These are phyloP conservation scores for Aspergillus brunneoviolaceus DNA, from an alignment of 2,329 filamentous ascomycete genomes.

Conservation along the genomic window DNA sequence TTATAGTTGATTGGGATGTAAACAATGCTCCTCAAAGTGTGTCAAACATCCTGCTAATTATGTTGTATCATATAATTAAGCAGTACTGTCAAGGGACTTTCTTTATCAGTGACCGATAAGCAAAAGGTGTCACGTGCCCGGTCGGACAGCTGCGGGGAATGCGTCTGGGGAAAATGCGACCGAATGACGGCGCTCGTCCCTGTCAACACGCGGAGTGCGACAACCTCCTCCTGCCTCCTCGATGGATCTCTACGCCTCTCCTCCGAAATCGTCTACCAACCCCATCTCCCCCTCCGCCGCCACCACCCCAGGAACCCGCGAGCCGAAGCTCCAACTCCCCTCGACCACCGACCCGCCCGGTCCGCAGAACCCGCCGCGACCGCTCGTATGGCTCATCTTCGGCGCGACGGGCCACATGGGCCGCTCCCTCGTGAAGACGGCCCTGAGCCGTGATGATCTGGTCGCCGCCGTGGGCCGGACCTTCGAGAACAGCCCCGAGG, in stretches of 20 bases:
- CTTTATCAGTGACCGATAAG: too few species aligned
- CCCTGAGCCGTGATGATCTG: constrained; percentile 75
- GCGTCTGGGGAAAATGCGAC: neutral
- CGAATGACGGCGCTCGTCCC: neutral
- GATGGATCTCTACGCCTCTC: constrained; percentile 2
- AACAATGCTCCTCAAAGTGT: too few species aligned
- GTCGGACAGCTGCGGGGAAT: neutral
- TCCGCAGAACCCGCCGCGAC: constrained; percentile 66
- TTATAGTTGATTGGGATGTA: too few species aligned
- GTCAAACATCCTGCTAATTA: too few species aligned
- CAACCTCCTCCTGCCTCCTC: neutral
- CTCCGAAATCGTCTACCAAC: neutral
- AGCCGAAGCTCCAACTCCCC: constrained; percentile 63
- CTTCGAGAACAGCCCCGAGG: constrained; percentile 70
- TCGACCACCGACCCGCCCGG: constrained; percentile 82
- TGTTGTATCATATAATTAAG: too few species aligned
- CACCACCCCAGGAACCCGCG: constrained; percentile 23
- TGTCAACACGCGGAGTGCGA: neutral
- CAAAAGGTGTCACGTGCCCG: neutral
- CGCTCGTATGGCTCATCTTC: constrained; percentile 90
- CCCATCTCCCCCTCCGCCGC: constrained; percentile 14
- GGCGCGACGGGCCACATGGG: constrained; percentile 98
- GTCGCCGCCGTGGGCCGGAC: constrained; percentile 84
- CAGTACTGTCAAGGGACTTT: too few species aligned
- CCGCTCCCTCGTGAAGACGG: constrained; percentile 79